Base-by-base conservation (phyloP, 2,329 filamentous ascomycete genomes). In the Fusarium solani-melongenae region DNA sequence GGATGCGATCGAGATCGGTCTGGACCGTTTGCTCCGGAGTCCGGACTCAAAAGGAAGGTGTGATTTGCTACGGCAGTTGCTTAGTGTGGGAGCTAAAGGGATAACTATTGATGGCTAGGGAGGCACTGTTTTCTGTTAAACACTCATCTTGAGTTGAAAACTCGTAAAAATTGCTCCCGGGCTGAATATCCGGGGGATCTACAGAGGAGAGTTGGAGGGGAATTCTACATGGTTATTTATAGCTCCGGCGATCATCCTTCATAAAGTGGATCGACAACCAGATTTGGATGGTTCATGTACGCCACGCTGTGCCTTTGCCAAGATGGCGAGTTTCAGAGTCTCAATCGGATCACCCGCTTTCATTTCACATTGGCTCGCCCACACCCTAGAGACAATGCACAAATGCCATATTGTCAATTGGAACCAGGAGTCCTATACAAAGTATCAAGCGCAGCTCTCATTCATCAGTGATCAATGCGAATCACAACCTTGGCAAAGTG, bases 401-500 rank as follows among this genome's bases (percentile, higher is more conserved):
- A 20, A 39, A 20, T 11, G n/a, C 11, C 36, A 20, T 39, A 5
- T 39, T n/a, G n/a, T n/a, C 36, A 39, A n/a, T 17, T 39, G 5
- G 2, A 2, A 46, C 3, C 3, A 24, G 2, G 2, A 46, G 9
- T 46, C 4, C 41, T 24, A 46, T 46, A 8, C 4, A 4, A 24
- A 24, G 22, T 5, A 24, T 8, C 12, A 24, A 24, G 0, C 1
- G 8, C 5, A 46, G 4, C 41, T 6, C 41, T 4, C 24, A 4
- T 20, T 5, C 46, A 29, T 31, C 46, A 51, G 11, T 78, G 72
- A 12, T 77, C 69, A 29, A 82, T 78, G 5, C 71, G 72, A 34
- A 83, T 79, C 2, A 81, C 61, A 27, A 83, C 74, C 72, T 84
- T 84, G 3, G 82, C 75, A 62, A 84, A 83, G 57, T 84, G 81